Conservation (phyloP, 139 green algal species). For the Micromonas commoda region DNA sequence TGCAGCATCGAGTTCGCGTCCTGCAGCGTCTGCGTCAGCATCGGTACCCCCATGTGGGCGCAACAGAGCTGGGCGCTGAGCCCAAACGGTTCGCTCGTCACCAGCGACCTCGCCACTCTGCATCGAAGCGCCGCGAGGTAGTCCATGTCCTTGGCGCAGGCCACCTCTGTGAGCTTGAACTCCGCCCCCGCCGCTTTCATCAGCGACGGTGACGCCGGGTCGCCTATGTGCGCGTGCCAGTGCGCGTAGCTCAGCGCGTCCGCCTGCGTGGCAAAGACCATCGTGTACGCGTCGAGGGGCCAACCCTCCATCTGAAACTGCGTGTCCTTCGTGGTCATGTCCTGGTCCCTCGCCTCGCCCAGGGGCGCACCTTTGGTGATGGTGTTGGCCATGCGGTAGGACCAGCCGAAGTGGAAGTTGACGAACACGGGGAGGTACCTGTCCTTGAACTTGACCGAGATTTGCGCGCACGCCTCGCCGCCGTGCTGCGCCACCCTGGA, state of each 20-base stretch:
- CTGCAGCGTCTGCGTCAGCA: background rate
- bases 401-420: background rate
- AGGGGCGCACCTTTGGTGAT: too few species aligned
- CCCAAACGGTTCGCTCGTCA: background rate
- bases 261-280: background rate
- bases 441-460: background rate
- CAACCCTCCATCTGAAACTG: too few species aligned
- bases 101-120: background rate
- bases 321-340: background rate
- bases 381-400: too few species aligned
- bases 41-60: background rate
- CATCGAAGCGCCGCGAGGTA: background rate
- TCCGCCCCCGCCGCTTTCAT: background rate
- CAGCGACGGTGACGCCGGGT: background rate
- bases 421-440: background rate
- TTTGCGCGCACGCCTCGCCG: background rate
- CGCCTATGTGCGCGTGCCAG: background rate
- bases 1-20: background rate
- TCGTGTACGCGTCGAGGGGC: background rate
- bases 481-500: background rate
- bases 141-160: background rate
- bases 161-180: background rate
- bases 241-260: background rate
- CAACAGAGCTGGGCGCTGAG: background rate
- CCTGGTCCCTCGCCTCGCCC: background rate